A percentile compares a stretch with the other conserved stretches of the same genome.
Evolutionary conservation across 352 stramenopile species (phyloP).

Genomic region (Phytophthora gonapodyides): DNA sequence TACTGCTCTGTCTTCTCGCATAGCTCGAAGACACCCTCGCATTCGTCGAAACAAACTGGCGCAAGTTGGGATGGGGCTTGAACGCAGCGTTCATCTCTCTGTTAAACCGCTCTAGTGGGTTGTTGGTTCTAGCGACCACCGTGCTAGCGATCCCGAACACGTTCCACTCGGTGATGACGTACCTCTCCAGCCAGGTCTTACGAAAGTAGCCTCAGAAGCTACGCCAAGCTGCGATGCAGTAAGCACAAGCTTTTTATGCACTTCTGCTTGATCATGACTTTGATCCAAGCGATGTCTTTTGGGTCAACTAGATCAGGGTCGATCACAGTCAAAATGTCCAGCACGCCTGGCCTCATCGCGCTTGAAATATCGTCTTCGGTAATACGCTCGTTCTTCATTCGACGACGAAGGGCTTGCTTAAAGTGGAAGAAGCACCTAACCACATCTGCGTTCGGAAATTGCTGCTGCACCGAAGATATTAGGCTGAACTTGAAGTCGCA

Average conservation of each 20-base stretch:
- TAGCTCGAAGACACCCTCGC: slow-evolving; percentile 1
- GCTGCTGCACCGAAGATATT: slow-evolving; percentile 1
- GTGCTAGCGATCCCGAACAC: slow-evolving; percentile 18
- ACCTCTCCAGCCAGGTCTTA: slow-evolving; percentile 9
- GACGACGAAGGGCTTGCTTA: slow-evolving; percentile 10
- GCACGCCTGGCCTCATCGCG: slow-evolving; percentile 6
- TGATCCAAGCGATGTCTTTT: slow-evolving; percentile 18
- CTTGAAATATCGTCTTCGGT: not conserved
- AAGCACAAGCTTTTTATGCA: not conserved
- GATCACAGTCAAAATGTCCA: slow-evolving; percentile 3
- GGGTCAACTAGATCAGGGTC: not conserved
- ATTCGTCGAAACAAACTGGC: slow-evolving; percentile 15
- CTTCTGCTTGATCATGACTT: slow-evolving; percentile 4
- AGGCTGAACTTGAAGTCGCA: slow-evolving; percentile 14
- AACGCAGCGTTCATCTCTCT: slow-evolving; percentile 28
- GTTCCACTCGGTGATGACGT: slow-evolving; percentile 20
- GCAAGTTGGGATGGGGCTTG: slow-evolving; percentile 22
- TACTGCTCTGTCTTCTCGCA: slow-evolving; percentile 1
- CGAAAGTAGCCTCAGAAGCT: slow-evolving; percentile 27
- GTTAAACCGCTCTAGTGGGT: slow-evolving; percentile 35
- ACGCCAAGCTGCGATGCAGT: slow-evolving; percentile 4
- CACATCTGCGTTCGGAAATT: slow-evolving; percentile 11
- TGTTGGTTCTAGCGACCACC: slow-evolving; percentile 27
- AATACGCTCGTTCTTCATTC: slow-evolving; percentile 4
- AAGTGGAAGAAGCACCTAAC: slow-evolving; percentile 20